Conservation (phyloP, 305 asterid species). For the Fraxinus platypoda region DNA sequence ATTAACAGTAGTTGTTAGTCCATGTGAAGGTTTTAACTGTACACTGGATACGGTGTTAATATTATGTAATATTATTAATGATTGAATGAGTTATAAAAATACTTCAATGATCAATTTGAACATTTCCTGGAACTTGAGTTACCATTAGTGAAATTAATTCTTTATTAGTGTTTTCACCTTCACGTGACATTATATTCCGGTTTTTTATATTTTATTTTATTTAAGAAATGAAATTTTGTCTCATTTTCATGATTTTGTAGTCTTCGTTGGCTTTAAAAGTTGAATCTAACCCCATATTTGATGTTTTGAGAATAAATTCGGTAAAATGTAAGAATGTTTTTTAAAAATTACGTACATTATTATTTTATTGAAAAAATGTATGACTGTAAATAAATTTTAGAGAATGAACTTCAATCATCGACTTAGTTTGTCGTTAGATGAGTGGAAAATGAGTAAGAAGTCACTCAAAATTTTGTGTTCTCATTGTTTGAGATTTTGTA, state of each 20-base stretch:
- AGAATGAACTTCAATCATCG: not conserved
- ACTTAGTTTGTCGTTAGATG: not conserved
- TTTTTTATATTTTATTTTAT: not conserved
- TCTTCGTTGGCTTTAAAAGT: not conserved
- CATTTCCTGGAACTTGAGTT: not conserved
- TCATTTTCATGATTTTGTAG: not conserved
- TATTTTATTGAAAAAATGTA: not conserved
- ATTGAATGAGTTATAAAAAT: not conserved
- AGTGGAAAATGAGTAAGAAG: not conserved
- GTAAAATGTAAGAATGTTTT: not conserved
- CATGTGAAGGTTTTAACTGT: not conserved
- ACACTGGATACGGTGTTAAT: not conserved
- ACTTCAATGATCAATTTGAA: slow-evolving; percentile 9
- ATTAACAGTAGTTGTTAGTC: not conserved
- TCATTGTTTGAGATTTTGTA: not conserved
- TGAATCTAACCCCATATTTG: not conserved
- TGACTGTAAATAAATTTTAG: not conserved
- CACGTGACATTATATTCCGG: slow-evolving; percentile 31
- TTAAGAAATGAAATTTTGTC: not conserved
- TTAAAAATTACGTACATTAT: not conserved
- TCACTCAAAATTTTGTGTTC: not conserved
- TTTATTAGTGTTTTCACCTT: slow-evolving; percentile 15
- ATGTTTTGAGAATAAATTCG: not conserved
- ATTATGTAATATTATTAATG: not conserved
- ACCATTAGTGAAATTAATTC: not conserved